Evolutionary conservation across 108 stramenopile genomes (phyloP).

Genomic region (Discostella stelligeroides): DNA sequence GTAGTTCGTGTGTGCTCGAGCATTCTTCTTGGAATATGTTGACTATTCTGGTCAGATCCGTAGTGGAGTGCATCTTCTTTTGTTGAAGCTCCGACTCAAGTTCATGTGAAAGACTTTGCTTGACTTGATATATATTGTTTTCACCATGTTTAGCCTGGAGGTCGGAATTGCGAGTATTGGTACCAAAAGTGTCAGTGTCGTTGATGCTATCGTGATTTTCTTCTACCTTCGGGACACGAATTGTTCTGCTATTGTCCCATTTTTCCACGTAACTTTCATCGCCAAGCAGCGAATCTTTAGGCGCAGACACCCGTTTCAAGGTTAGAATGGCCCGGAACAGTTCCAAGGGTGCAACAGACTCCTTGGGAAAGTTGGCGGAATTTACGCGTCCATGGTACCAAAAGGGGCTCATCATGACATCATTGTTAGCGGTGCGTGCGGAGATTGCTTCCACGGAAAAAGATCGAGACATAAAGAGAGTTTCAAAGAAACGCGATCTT

Average conservation of each 20-base stretch:
- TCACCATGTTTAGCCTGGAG: not conserved
- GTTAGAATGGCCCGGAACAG: constrained; percentile 24
- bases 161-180: not conserved
- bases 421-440: not conserved
- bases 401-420: constrained; percentile 17
- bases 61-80: not conserved
- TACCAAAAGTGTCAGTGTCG: not conserved
- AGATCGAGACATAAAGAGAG: constrained; percentile 1
- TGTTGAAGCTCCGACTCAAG: not conserved
- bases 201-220: not conserved
- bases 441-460: constrained; percentile 4
- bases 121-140: not conserved
- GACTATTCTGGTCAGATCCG: not conserved
- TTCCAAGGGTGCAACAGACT: constrained; percentile 15
- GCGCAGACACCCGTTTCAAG: constrained; percentile 1
- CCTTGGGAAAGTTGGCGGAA: not conserved
- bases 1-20: not conserved
- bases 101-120: not conserved
- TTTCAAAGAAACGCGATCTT: not conserved
- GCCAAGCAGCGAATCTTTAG: not conserved
- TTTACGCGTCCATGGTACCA: not conserved
- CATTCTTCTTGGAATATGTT: not conserved
- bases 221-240: not conserved
- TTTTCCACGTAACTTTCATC: constrained; percentile 1
- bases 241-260: not conserved